These are phyloP conservation scores for Scheffersomyces stambukii DNA, from an alignment of 1,139 yeast species.

Conservation along the genomic window DNA sequence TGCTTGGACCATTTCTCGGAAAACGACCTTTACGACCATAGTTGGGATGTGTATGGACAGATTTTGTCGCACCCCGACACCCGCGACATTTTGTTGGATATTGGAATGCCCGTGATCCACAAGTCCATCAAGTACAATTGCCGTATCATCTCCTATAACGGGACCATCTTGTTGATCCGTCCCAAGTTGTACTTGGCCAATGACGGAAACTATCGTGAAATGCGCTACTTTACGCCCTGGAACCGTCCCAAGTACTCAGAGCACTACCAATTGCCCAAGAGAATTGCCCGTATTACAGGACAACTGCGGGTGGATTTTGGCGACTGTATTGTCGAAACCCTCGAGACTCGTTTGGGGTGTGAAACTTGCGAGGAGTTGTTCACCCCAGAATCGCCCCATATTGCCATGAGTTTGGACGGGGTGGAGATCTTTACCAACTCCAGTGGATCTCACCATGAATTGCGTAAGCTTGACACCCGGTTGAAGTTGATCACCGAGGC, in stretches of 20 bases:
- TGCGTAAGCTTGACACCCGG: slow-evolving; percentile 82
- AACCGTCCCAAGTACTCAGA: slow-evolving; percentile 71
- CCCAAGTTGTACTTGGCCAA: slow-evolving; percentile 93
- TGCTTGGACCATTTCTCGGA: slow-evolving; percentile 94
- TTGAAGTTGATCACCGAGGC: slow-evolving; percentile 85
- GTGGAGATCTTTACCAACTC: slow-evolving; percentile 95
- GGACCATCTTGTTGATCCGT: slow-evolving; percentile 75
- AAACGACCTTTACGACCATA: slow-evolving; percentile 80
- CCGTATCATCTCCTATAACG: slow-evolving; percentile 76
- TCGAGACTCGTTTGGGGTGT: slow-evolving; percentile 86
- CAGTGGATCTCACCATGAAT: slow-evolving; percentile 94
- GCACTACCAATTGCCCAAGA: slow-evolving; percentile 64
- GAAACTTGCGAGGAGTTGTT: slow-evolving; percentile 97
- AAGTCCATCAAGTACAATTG: slow-evolving; percentile 89
- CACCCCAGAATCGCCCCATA: slow-evolving; percentile 95
- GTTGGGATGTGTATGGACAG: slow-evolving; percentile 90
- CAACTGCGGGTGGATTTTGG: slow-evolving; percentile 76
- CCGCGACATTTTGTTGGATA: slow-evolving; percentile 74
- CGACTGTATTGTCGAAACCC: slow-evolving; percentile 79
- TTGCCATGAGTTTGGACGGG: slow-evolving; percentile 88
- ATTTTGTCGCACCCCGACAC: slow-evolving; percentile 65
- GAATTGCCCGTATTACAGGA: slow-evolving; percentile 57
- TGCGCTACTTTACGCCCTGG: slow-evolving; percentile 98
- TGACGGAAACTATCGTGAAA: slow-evolving; percentile 96
- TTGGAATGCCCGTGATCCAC: slow-evolving; percentile 92